Evolutionary conservation across 768 basidiomycete genomes (phyloP).

Genomic region (Macrolepiota fuliginosa): DNA sequence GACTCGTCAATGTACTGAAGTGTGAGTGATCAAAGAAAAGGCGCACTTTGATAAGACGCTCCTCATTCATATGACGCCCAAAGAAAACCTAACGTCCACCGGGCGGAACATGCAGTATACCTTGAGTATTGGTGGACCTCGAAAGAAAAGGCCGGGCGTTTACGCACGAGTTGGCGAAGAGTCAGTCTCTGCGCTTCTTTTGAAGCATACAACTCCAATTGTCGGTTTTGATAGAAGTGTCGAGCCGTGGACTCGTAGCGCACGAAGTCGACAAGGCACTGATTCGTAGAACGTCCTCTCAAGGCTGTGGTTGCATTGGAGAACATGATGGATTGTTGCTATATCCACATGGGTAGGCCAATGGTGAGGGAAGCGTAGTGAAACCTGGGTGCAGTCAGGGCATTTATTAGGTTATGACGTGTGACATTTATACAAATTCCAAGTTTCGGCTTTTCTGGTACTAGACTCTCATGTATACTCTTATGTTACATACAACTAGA

Average conservation of each 20-base stretch:
- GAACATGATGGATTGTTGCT: constrained; percentile 1
- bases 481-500: not conserved
- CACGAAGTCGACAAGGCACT: constrained; percentile 12
- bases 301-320: constrained; percentile 2
- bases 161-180: constrained; percentile 71
- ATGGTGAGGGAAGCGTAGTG: not conserved
- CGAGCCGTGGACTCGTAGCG: constrained; percentile 19
- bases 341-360: not conserved
- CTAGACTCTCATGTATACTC: not conserved
- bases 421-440: not conserved
- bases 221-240: constrained; percentile 81
- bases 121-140: not conserved
- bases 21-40: not conserved
- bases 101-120: not conserved
- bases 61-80: constrained; percentile 79
- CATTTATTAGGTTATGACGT: not conserved
- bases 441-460: not conserved
- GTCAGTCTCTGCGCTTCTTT: constrained; percentile 71
- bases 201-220: constrained; percentile 77
- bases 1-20: not conserved
- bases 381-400: not conserved
- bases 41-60: constrained; percentile 69
- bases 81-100: constrained; percentile 63
- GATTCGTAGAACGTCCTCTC: not conserved
- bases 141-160: not conserved